Evolutionary conservation across 1,284 basidiomycete genomes (phyloP), one percentile per base, ranked within the genome.

Genomic region (Tetrapyrgos nigripes): DNA sequence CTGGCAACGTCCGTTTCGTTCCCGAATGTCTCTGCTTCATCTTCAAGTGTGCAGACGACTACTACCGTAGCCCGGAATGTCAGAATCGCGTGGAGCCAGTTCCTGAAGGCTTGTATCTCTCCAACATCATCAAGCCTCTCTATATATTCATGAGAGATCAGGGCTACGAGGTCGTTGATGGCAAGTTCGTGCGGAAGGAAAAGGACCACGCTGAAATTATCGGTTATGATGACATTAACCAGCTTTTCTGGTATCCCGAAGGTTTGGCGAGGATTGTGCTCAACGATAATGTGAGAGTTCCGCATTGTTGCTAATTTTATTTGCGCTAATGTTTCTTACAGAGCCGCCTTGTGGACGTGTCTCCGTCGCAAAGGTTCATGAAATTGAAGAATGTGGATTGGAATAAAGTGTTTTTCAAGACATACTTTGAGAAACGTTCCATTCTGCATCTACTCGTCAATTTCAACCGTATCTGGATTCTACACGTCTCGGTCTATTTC

Each of bases 31-130:
- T 99, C 55, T 98, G 97, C 80, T 99, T 98, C 86, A 97, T 99
- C 75, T 99, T 99, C 91, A 99, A 99, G 79, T 99, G 97, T 70
- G 97, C 97, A 53, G 97, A 99, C 76, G 97, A 99, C 79, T 99
- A 98, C 76, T 99, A 99, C 76, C 94, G 97, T 64, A 96, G 94
- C 60, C 90, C 96, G 33, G 97, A 99, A 75, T 99, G 97, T 74
- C 97, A 99, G 79, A 97, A 95, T 78, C 82, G 91, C 64, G 80
- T 95, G 56, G 97, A 99, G 61, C 91, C 96, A 13, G 94, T 98
- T 2, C 93, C 94, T 4, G 97, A 99, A 70, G 97, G 97, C 48
- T 80, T 99, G 28, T 99, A 97, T 75, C 86, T 99, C 50, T 87
- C 94, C 59, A 86, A 92, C 2, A 89, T 99, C 68, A 89, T 99